A percentile compares a stretch with the other conserved stretches of the same genome.
Evolutionary conservation across 1,284 basidiomycete species (phyloP).

Genomic region (Papiliotrema nemorosa): DNA sequence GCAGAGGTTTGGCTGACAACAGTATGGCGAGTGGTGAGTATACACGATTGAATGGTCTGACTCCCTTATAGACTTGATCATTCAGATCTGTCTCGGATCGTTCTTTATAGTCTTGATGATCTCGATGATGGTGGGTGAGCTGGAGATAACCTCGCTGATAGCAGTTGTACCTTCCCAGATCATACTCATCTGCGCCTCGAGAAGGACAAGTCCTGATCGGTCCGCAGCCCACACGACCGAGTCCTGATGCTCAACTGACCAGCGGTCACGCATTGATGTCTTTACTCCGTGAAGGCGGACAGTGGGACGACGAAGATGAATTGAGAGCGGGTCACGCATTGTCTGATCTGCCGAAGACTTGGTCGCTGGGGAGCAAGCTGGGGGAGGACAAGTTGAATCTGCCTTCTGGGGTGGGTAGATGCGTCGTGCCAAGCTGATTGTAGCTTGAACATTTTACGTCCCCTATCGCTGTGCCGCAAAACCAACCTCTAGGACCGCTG

Average conservation of each 20-base stretch:
- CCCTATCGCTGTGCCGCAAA: conserved; percentile 10
- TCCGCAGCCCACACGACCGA: neutral
- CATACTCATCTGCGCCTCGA: conserved; percentile 6
- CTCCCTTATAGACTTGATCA: neutral
- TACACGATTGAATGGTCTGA: too few species aligned
- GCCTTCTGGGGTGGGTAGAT: neutral
- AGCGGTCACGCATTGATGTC: conserved; percentile 28
- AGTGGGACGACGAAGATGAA: conserved; percentile 30
- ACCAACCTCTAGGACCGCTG: neutral
- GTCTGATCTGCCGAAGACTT: conserved; percentile 1
- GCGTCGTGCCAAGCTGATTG: neutral
- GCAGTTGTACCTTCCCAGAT: conserved; percentile 6
- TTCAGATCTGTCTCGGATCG: conserved; percentile 16
- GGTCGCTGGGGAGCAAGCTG: neutral
- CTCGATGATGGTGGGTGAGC: conserved; percentile 19
- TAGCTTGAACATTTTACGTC: conserved; percentile 24
- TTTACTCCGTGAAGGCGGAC: conserved; percentile 30
- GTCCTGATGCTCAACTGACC: conserved; percentile 2
- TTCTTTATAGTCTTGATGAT: conserved; percentile 25
- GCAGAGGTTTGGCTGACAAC: neutral
- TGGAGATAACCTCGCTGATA: neutral
- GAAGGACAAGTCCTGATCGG: conserved; percentile 20
- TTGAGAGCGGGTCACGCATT: too few species aligned
- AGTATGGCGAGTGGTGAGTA: conserved; percentile 6
- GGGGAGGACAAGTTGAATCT: neutral